Percentiles rank a stretch among this genome's conserved stretches.
phyloP scores from a whole-genome alignment of 2,329 filamentous ascomycete species.

The Orbilia quercus region DNA sequence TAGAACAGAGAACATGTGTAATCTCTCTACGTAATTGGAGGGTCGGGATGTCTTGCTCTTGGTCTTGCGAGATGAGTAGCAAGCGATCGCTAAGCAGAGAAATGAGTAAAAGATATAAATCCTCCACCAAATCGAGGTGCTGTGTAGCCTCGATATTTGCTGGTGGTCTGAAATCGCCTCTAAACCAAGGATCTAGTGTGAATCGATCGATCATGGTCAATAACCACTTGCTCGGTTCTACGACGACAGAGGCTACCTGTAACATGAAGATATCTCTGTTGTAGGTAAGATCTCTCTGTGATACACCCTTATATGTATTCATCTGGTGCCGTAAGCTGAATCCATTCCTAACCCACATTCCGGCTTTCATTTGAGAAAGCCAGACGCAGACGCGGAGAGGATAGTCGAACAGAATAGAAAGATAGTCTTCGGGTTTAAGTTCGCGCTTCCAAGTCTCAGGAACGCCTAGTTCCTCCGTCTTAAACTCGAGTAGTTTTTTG shows the following conservation, averaged over 20 bases:
- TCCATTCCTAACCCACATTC: slow-evolving; percentile 98
- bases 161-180: slow-evolving; percentile 79
- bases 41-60: slow-evolving; percentile 68
- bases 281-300: slow-evolving; percentile 89
- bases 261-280: slow-evolving; percentile 94
- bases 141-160: slow-evolving; percentile 85
- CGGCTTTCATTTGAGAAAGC: slow-evolving; percentile 97
- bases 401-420: slow-evolving; percentile 90
- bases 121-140: slow-evolving; percentile 91
- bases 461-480: slow-evolving; percentile 75
- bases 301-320: slow-evolving; percentile 88
- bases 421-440: slow-evolving; percentile 77
- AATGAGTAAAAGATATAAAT: slow-evolving; percentile 93
- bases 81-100: slow-evolving; percentile 89
- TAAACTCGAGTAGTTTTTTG: slow-evolving; percentile 76
- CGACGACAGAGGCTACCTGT: slow-evolving; percentile 88
- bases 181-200: slow-evolving; percentile 86
- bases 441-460: slow-evolving; percentile 73
- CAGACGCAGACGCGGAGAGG: slow-evolving; percentile 93
- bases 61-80: slow-evolving; percentile 76
- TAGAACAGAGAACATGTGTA: slow-evolving; percentile 93
- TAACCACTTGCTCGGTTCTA: slow-evolving; percentile 82
- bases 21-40: slow-evolving; percentile 87
- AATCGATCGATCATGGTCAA: slow-evolving; percentile 92
- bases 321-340: slow-evolving; percentile 96